Base-by-base conservation (phyloP, 208 protist genomes). In the Leishmania braziliensis region DNA sequence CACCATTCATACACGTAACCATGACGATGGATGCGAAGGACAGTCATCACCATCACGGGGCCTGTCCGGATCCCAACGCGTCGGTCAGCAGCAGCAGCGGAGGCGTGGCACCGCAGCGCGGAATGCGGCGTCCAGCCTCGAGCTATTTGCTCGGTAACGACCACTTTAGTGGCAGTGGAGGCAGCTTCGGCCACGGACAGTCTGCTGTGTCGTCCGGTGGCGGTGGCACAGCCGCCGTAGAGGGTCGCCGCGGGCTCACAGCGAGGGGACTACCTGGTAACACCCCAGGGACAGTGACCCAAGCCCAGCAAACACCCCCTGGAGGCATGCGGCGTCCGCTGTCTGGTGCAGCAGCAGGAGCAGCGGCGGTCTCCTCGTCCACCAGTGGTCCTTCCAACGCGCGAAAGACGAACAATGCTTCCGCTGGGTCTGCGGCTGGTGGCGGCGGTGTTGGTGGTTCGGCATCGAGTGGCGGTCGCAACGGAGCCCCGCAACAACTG, bases 61-160 rank as follows among this genome's bases (percentile, higher is more conserved):
- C 51, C 18, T 51, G 50, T 29, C 33, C 26, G 36, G 72, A 77
- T 56, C 14, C 18, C 48, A 39, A n/a, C 33, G 3, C 26, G 14
- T 18, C 43, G 5, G 26, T 36, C 53, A 68, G 50, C 68, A 70
- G 74, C 74, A 77, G 18, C 36, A 66, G 76, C n/a, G 82, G 43
- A 46, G 43, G 82, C 16, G 86, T 89, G n/a, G 86, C 86, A 20
- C 86, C 82, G 46, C 86, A 89, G 72, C 81, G 86, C n/a, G 82
- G 81, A 26, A 81, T 89, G 82, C 86, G 86, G 2, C 86, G 86
- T 2, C 86, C 82, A 29, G 71, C 75, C 43, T 89, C 86, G 29
- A 62, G 63, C 39, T 82, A 79, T 56, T 68, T 75, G 20, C 79
- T 86, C 14, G 75, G 79, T 18, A 87, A 60, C 80, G 80, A 87